Base-by-base conservation (phyloP, 1,139 yeast genomes). In the Pichia sp. region DNA sequence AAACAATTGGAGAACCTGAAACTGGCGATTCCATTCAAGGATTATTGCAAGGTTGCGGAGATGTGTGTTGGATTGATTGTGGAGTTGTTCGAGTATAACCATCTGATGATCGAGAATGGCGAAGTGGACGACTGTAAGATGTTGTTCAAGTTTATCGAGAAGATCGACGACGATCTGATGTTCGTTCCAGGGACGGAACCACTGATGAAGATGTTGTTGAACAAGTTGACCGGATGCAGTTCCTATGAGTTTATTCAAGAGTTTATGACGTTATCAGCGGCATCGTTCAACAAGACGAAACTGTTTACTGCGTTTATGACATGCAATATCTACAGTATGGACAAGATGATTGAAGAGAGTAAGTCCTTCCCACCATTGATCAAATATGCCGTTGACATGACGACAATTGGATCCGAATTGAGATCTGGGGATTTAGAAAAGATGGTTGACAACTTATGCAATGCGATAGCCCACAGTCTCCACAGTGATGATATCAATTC, bases 321-420 rank as follows among this genome's bases (percentile, higher is more conserved):
- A 12, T 50, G 52, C 4, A 35, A 48, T n/a, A 18, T 50, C 9
- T 47, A 40, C 18, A 38, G 36, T 5, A 48, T 42, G 14, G 17
- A 20, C 4, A 15, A 31, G 3, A 12, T 46, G 11, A 12, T 42
- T 3, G 24, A n/a, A 3, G 18, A 15, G n/a, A 40, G 32, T 38
- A n/a, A 15, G 10, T 19, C 12, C 15, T 40, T 51, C 28, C 45
- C 47, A 15, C 31, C 31, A 28, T 10, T 28, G n/a, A 4, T 28
- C 5, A 9, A 28, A 6, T 28, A 28, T 12, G 11, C 31, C 5
- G 14, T 28, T 28, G 31, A 28, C 14, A 8, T 28, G 31, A 12
- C 2, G 14, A 28, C 10, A 8, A 28, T 3, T 28, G 31, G 14
- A 28, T 11, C 31, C 9, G 14, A 28, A 12, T 28, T 24, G 12